phyloP scores from a whole-genome alignment of 2,329 filamentous ascomycete genomes.

The Colletotrichum liriopes region DNA sequence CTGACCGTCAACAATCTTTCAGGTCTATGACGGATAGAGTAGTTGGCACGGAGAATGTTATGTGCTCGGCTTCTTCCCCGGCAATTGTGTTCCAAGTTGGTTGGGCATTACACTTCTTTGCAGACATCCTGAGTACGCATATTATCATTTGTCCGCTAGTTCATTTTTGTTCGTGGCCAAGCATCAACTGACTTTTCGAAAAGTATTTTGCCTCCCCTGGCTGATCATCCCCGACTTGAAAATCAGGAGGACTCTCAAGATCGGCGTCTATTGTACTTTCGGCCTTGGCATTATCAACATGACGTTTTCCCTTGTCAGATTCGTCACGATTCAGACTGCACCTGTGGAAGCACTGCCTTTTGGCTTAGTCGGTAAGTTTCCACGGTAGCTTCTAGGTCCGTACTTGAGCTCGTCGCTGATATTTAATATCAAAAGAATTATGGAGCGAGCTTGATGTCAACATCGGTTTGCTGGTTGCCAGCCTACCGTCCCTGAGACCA shows the following conservation, averaged over 20 bases:
- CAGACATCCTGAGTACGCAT: slow-evolving; percentile 20
- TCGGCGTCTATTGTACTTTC: slow-evolving; percentile 38
- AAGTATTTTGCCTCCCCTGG: slow-evolving; percentile 34
- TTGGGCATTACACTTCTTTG: slow-evolving; percentile 39
- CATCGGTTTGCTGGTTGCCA: slow-evolving; percentile 34
- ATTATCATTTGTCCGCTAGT: no score
- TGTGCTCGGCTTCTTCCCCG: slow-evolving; percentile 34
- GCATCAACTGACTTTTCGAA: neutral
- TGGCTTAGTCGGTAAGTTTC: slow-evolving; percentile 28
- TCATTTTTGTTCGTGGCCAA: neutral
- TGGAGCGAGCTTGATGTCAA: slow-evolving; percentile 39
- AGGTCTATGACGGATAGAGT: slow-evolving; percentile 25
- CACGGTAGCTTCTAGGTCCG: neutral
- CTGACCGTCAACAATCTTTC: neutral
- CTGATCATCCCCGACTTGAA: slow-evolving; percentile 34
- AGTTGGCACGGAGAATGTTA: slow-evolving; percentile 22
- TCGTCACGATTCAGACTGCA: slow-evolving; percentile 38
- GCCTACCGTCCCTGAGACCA: slow-evolving; percentile 31
- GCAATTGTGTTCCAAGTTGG: slow-evolving; percentile 35
- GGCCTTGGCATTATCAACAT: slow-evolving; percentile 40
- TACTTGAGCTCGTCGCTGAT: neutral
- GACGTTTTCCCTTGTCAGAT: slow-evolving; percentile 35
- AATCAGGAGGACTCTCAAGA: slow-evolving; percentile 27
- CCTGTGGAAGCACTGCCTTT: slow-evolving; percentile 27
- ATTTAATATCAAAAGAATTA: neutral